Evolutionary conservation across 106 monocot species (phyloP).

Genomic region (Platanthera zijinensis): DNA sequence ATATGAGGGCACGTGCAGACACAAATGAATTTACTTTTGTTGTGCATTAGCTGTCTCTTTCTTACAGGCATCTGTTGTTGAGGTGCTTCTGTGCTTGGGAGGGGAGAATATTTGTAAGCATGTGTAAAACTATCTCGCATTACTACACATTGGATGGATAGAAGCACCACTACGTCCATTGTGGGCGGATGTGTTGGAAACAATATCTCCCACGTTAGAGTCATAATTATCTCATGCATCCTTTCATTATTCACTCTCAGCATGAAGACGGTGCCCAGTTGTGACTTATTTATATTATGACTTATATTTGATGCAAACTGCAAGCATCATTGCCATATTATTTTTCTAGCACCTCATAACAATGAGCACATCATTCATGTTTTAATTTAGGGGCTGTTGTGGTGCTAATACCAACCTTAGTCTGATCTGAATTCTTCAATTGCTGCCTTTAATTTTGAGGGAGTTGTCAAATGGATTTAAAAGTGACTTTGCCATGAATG

Average conservation of each 20-base stretch:
- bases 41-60: not conserved
- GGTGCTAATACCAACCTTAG: not conserved
- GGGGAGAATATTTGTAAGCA: not conserved
- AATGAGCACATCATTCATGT: not conserved
- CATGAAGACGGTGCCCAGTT: not conserved
- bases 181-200: not conserved
- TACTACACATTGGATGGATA: not conserved
- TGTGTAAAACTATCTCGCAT: not conserved
- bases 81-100: not conserved
- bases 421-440: not conserved
- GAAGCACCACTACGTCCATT: not conserved
- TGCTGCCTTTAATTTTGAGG: not conserved
- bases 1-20: not conserved
- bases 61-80: not conserved
- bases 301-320: not conserved
- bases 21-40: not conserved
- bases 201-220: not conserved
- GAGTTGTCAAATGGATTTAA: not conserved
- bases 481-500: not conserved
- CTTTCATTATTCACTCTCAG: not conserved
- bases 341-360: not conserved
- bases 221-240: not conserved
- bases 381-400: not conserved
- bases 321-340: not conserved
- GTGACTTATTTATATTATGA: not conserved